Evolutionary conservation across 148 eudicot species (phyloP), one percentile per base, ranked within the genome.

Genomic region (Nepenthes mirabilis): DNA sequence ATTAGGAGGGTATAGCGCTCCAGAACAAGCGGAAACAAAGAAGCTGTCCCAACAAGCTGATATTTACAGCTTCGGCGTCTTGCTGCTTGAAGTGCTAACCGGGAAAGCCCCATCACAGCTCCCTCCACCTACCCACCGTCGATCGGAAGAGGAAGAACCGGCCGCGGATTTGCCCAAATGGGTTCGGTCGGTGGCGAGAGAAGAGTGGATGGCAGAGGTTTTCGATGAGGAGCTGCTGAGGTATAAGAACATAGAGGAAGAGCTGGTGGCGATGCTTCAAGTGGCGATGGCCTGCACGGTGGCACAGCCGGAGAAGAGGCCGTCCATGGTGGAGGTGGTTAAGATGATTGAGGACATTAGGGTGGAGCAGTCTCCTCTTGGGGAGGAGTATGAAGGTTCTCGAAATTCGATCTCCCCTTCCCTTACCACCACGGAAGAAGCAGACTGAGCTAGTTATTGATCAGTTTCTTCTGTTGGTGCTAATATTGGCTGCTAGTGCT

Each of bases 181-280:
- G 96, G 96, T 91, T 2, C 73, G 74, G 61, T 91, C 96, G 0
- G 88, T 91, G 71, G 98, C 86, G 54, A 77, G 87, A 52, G 95
- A 91, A 63, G 95, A 91, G 77, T 91, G 98, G 98, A 91, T 95
- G 1, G 88, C 98, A 0, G 95, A 91, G 62, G 96, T 91, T 56
- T 91, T 85, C 54, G 98, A 91, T 64, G 81, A 80, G 2, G 98
- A 91, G 43, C 65, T 91, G 14, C 43, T 88, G 67, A 88, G 98
- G 87, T 91, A 91, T 63, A 91, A 91, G 79, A 88, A 88, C 74
- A 91, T 91, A 2, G 96, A 91, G 70, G 96, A 91, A 70, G 98
- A 91, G 71, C 72, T 91, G 3, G 91, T 91, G 37, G 68, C 94
- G 3, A 88, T 86, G 94, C 81, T 91, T 9, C 96, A 91, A 58